Base-by-base conservation (phyloP, 1,139 yeast species). In the Geotrichum bryndzae region DNA sequence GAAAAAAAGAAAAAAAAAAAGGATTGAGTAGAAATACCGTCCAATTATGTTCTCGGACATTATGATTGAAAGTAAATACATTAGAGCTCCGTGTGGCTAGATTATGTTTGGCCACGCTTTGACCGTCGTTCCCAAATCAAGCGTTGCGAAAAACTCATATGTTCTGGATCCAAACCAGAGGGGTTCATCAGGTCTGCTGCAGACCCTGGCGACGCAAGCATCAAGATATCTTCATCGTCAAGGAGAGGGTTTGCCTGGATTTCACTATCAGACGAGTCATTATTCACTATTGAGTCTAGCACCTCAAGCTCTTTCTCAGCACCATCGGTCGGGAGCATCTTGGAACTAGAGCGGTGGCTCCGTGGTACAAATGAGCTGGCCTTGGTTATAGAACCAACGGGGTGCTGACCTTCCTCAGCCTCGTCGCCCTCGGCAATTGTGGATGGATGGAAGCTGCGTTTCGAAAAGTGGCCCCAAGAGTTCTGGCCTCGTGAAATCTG, bases 131-230 rank as follows among this genome's bases (percentile, higher is more conserved):
- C 65, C 57, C 59, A 56, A 33, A 56, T 55, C 46, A 63, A 35
- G 11, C 65, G 56, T 51, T 63, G 63, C 22, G 63, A 61, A 58
- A 63, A 63, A 33, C 65, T 63, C 65, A 63, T 63, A 15, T 60
- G 61, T 18, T 50, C 61, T 6, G 65, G 65, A 13, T 61, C 56
- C n/a, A 58, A 18, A 5, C 56, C 56, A 27, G 25, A n/a, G 15
- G 61, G 56, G 8, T 59, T 50, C 53, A 56, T 50, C 13, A 53
- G 27, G 25, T 53, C 60, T 10, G 59, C 57, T 10, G 61, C 63
- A 3, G 62, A 59, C 3, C 56, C 25, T 3, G 65, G 65, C 7
- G 61, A 57, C 8, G 62, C 60, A 51, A 54, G 58, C 53, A 59
- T 23, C 22, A 57, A 46, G 11, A 62, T 52, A 25, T 59, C 62